Evolutionary conservation across 148 eudicot species (phyloP), one percentile per base, ranked within the genome.

Genomic region (Silene latifolia): DNA sequence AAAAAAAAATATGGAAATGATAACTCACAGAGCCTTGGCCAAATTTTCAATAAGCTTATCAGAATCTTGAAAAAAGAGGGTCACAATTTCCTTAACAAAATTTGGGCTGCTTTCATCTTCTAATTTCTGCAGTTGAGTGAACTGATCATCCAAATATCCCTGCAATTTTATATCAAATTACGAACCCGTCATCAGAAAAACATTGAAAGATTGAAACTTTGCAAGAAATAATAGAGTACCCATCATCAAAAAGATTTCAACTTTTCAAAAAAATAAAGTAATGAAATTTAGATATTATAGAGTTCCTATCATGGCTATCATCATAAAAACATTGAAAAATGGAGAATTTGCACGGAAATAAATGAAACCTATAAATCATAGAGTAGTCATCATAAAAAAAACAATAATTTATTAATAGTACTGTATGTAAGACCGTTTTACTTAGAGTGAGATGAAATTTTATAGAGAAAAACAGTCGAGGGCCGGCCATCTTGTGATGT

Each of bases 91-190:
- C 72, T 67, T 42, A 8, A 86, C 91, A 79, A 90, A 90, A 67
- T 76, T 83, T 19, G 94, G 91, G 76, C 76, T 86, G 71, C 82
- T 88, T 60, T 90, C 94, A 82, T 90, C 94, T 67, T 85, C 87
- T 57, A 90, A 81, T 77, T 80, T 74, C 80, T 88, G 90, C 69
- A 90, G 78, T 76, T 87, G 90, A 11, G 42, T 72, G 74, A 90
- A 90, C 79, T 90, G 95, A 76, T 79, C 85, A 78, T 90, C 95
- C 85, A 90, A 70, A 72, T 76, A 79, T 2, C 87, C 86, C 95
- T 90, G 59, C 56, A 24, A 73, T 42, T 56, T 18, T 7, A 4
- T 8, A 29, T 18, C 76, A 65, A 54, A 29, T 32, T 4, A 54
- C 60, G 39, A 44, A 53, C 60, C 74, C 66, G 29, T 27, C 35